These are phyloP conservation scores for Cyberlindnera suaveolens DNA, from an alignment of 805 yeast genomes.

Conservation along the genomic window DNA sequence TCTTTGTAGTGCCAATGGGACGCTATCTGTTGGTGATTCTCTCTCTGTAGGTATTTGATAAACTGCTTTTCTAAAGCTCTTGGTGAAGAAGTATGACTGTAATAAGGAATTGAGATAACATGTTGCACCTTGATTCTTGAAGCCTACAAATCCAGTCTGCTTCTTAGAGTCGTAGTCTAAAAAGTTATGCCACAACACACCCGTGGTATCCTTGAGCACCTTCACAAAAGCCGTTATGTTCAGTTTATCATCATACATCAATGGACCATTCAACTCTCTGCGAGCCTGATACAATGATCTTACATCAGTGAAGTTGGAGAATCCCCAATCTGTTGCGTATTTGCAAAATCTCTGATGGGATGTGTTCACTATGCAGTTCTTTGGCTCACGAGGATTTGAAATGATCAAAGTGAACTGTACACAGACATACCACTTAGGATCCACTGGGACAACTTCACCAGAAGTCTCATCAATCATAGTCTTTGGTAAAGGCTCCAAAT, in stretches of 20 bases:
- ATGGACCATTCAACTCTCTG: slow-evolving; percentile 29
- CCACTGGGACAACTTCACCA: slow-evolving; percentile 25
- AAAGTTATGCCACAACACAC: slow-evolving; percentile 90
- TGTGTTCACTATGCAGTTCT: slow-evolving; percentile 49
- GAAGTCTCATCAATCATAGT: slow-evolving; percentile 22
- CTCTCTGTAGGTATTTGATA: slow-evolving; percentile 81
- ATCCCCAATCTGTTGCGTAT: slow-evolving; percentile 93
- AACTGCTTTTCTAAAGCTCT: slow-evolving; percentile 74
- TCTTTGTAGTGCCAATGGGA: slow-evolving; percentile 81
- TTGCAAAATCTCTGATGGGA: slow-evolving; percentile 76
- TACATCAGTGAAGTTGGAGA: slow-evolving; percentile 66
- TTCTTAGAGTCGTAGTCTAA: slow-evolving; percentile 79
- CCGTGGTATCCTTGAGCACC: slow-evolving; percentile 83
- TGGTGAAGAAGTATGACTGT: slow-evolving; percentile 87
- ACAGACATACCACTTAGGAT: slow-evolving; percentile 75
- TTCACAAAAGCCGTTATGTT: slow-evolving; percentile 74
- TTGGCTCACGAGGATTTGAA: slow-evolving; percentile 74
- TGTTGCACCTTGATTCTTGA: slow-evolving; percentile 96
- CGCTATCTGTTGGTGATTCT: slow-evolving; percentile 49
- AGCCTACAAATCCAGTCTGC: slow-evolving; percentile 86
- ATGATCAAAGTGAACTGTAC: slow-evolving; percentile 83
- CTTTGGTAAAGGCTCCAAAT: slow-evolving; percentile 62
- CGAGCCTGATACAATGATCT: slow-evolving; percentile 23
- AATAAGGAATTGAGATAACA: slow-evolving; percentile 90
- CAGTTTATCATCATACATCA: slow-evolving; percentile 44